Base-by-base conservation (phyloP, 257 asterid species). In the Parsonsia alboflavescens region DNA sequence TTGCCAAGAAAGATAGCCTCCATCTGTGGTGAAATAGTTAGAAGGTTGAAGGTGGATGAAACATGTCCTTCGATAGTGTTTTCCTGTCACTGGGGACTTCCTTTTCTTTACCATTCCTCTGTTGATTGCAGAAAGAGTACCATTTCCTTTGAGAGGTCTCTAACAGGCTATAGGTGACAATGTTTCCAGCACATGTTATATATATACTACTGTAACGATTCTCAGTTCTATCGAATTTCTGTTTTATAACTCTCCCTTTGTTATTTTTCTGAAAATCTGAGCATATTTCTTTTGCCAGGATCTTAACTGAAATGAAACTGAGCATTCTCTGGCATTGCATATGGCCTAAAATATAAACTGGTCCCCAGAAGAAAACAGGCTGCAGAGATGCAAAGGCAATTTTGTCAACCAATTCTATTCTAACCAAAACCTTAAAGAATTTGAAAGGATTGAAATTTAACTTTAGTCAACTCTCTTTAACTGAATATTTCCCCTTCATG, bases 1-100 rank as follows among this genome's bases (percentile, higher is more conserved):
- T 69, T 89, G 78, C 88, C 96, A 7, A 88, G 85, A 69, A 91
- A 63, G 87, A 81, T 89, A 80, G 86, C 77, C 6, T 77, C 84
- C 50, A 80, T 85, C 0, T 88, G 73, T 73, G 77, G 78, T 26
- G 87, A 80, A n/a, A 73, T 80, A 26, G 82, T 84, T 28, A 82
- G 65, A 66, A 72, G 83, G 73, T 73, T 81, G 85, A 86, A 83
- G 78, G 80, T 87, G 84, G 89, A 87, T 16, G 91, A 80, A 70
- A 78, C 80, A 1, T 87, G 82, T 53, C 93, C 93, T 50, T 75
- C 82, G 9, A 77, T 89, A 64, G 61, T 85, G 52, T 82, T 89
- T 73, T 82, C 92, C 22, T 83, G 85, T 76, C 89, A 89, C 12
- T 89, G 90, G 96, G 97, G 97, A 22, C 88, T 91, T 75, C 97